Percentiles rank a stretch among this genome's conserved stretches.
Evolutionary conservation across 2,329 filamentous ascomycete genomes (phyloP).

Genomic region (Fragosphaeria purpurea): DNA sequence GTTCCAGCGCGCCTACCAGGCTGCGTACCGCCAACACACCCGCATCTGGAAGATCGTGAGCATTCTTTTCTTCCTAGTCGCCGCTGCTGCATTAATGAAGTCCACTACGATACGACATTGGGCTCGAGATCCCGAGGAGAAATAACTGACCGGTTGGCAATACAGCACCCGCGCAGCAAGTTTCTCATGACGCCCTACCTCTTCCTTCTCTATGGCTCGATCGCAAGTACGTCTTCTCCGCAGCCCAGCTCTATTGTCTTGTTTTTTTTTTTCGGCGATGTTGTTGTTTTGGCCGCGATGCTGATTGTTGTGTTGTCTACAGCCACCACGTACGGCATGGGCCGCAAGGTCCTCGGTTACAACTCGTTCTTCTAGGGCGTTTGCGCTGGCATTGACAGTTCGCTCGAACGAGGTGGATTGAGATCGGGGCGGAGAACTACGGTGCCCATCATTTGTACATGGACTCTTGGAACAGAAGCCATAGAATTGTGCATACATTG

Average conservation of each 20-base stretch:
- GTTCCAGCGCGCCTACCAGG: conserved; percentile 67
- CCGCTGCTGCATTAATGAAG: too few species aligned
- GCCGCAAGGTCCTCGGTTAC: conserved; percentile 64
- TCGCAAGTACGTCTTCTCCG: conserved; percentile 36
- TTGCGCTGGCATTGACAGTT: background rate
- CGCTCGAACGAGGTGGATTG: too few species aligned
- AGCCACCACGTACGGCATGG: conserved; percentile 61
- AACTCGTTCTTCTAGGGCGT: conserved; percentile 58
- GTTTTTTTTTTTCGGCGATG: too few species aligned
- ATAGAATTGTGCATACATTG: background rate
- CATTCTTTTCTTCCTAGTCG: conserved; percentile 14
- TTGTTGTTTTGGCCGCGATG: background rate
- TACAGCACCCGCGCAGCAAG: conserved; percentile 55
- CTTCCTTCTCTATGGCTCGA: conserved; percentile 50
- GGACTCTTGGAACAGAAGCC: too few species aligned
- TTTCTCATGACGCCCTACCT: conserved; percentile 60
- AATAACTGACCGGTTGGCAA: conserved; percentile 15
- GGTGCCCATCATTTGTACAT: background rate
- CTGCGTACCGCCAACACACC: conserved; percentile 56
- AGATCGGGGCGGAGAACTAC: background rate
- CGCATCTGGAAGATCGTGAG: conserved; percentile 73
- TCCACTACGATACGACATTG: background rate
- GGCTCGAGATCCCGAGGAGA: background rate
- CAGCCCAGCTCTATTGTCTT: background rate
- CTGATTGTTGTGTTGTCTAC: background rate